Evolutionary conservation across 2,329 filamentous ascomycete genomes (phyloP).

Genomic region (Penicillium sp.): DNA sequence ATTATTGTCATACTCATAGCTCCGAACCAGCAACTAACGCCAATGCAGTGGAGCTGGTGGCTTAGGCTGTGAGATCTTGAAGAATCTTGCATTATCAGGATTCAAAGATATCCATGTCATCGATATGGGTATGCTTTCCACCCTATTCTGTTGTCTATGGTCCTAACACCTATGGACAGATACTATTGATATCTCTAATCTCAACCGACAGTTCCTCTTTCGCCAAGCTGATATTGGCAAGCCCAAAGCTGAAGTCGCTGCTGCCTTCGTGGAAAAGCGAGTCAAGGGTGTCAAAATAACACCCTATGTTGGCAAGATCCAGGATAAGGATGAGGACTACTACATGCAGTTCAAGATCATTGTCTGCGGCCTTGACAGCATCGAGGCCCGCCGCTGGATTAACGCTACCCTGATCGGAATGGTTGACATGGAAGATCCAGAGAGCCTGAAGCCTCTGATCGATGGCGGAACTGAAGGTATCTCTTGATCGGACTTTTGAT

Average conservation of each 20-base stretch:
- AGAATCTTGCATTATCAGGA: slow-evolving; percentile 88
- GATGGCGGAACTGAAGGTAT: slow-evolving; percentile 89
- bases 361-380: slow-evolving; percentile 91
- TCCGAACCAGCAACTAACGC: slow-evolving; percentile 1
- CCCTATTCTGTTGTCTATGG: background rate
- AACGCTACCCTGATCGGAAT: slow-evolving; percentile 88
- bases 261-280: slow-evolving; percentile 80
- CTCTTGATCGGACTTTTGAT: background rate
- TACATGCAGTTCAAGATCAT: slow-evolving; percentile 96
- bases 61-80: slow-evolving; percentile 91
- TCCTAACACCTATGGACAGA: slow-evolving; percentile 50
- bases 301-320: slow-evolving; percentile 88
- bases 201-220: slow-evolving; percentile 97
- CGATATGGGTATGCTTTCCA: slow-evolving; percentile 72
- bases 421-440: slow-evolving; percentile 75
- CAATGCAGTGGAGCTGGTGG: slow-evolving; percentile 76
- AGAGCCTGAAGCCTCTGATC: slow-evolving; percentile 86
- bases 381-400: slow-evolving; percentile 97
- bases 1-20: background rate
- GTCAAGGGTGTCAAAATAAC: slow-evolving; percentile 91
- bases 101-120: slow-evolving; percentile 98
- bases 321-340: slow-evolving; percentile 93
- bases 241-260: slow-evolving; percentile 88
- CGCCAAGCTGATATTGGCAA: slow-evolving; percentile 86
- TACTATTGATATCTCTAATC: slow-evolving; percentile 96